Evolutionary conservation across 2,329 filamentous ascomycete genomes (phyloP).

Genomic region (Venturia carpophila): DNA sequence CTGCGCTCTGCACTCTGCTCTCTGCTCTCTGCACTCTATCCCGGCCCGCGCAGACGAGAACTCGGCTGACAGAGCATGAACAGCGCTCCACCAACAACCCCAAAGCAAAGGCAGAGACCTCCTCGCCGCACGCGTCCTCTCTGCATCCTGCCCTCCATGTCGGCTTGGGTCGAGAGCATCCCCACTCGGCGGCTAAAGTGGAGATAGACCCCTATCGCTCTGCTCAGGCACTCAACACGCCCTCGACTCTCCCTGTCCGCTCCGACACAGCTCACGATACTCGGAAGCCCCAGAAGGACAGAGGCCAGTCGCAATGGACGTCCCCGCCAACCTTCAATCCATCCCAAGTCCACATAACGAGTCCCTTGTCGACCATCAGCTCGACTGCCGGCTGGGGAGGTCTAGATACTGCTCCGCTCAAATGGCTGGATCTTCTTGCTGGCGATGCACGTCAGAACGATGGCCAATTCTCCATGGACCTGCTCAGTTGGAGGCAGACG

Average conservation of each 20-base stretch:
- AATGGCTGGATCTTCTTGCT: constrained; percentile 43
- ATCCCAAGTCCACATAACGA: constrained; percentile 5
- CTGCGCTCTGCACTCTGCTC: too few relatives aligned
- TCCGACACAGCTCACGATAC: neutral
- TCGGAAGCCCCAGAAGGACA: neutral
- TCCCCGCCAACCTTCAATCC: neutral
- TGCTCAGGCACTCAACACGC: neutral
- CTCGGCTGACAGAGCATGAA: neutral
- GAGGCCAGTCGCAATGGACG: neutral
- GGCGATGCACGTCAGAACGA: constrained; percentile 36
- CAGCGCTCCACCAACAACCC: neutral
- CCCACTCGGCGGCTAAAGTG: neutral
- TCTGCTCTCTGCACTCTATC: neutral
- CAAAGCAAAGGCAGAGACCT: neutral
- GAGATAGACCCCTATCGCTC: neutral
- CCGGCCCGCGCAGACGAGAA: neutral
- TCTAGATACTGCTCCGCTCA: constrained; percentile 39
- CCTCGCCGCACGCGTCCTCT: neutral
- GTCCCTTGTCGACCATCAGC: constrained; percentile 23
- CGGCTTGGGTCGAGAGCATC: neutral
- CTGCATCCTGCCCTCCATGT: neutral
- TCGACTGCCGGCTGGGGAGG: constrained; percentile 29
- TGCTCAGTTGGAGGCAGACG: constrained; percentile 21
- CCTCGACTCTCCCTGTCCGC: neutral
- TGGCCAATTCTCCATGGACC: constrained; percentile 30